These are phyloP conservation scores for Fusarium sp. DNA, from an alignment of 2,329 filamentous ascomycete genomes.

Conservation along the genomic window DNA sequence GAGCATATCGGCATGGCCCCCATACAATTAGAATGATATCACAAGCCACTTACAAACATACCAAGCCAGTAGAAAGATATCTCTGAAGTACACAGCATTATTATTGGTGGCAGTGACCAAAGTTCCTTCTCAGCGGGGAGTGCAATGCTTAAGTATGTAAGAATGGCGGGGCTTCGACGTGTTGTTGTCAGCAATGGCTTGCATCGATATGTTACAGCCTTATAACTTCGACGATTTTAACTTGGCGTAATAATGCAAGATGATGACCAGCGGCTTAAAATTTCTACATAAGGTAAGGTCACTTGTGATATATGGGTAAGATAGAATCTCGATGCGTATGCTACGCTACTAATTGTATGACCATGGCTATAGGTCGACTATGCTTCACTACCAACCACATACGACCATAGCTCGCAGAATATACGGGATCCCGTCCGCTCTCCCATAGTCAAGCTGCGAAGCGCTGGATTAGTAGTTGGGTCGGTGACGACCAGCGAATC, in stretches of 20 bases:
- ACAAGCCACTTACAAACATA: background rate
- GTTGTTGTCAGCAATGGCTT: background rate
- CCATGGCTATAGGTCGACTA: background rate
- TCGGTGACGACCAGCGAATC: conserved; percentile 23
- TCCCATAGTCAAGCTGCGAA: conserved; percentile 18
- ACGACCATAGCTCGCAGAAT: conserved; percentile 19
- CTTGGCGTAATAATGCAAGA: background rate
- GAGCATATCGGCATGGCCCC: background rate
- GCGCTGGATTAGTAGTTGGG: conserved; percentile 12
- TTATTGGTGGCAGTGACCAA: conserved; percentile 9
- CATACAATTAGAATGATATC: background rate
- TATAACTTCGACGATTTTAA: background rate
- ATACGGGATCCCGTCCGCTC: conserved; percentile 21
- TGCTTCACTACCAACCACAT: accelerated
- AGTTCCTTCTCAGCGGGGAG: conserved; percentile 19
- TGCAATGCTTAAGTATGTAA: background rate
- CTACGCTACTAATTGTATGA: too few relatives aligned
- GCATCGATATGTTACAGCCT: background rate
- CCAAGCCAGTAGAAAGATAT: background rate
- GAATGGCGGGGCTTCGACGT: background rate
- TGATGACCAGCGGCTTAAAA: too few relatives aligned
- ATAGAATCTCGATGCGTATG: too few relatives aligned
- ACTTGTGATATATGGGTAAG: too few relatives aligned
- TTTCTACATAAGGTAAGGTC: too few relatives aligned
- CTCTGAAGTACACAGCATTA: background rate